Percentiles rank a stretch among this genome's conserved stretches.
Conservation (phyloP, 2,329 filamentous ascomycete species). For the Exophiala viscosa region DNA sequence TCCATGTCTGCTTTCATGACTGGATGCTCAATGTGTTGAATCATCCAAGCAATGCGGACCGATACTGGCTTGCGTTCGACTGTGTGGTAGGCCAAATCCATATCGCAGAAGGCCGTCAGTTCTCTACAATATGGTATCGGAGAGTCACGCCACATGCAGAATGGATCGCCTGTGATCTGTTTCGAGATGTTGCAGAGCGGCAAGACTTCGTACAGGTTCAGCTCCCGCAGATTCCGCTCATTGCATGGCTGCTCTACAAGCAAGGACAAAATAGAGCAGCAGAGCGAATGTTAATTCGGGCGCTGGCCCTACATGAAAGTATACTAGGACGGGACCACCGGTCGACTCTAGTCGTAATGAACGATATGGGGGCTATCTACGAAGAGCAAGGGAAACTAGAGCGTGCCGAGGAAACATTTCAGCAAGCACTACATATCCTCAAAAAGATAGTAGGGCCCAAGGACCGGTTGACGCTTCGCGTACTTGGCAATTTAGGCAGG, state of each 20-base stretch:
- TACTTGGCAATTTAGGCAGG: constrained; percentile 28
- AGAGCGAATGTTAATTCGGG: constrained; percentile 28
- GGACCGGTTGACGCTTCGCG: constrained; percentile 29
- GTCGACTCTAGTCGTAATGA: constrained; percentile 25
- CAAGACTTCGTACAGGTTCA: neutral
- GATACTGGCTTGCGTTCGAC: constrained; percentile 17
- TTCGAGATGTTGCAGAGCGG: neutral
- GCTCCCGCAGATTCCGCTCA: neutral
- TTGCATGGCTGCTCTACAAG: neutral
- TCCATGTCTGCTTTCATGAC: constrained; percentile 24
- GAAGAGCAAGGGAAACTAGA: constrained; percentile 26
- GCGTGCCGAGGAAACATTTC: constrained; percentile 29
- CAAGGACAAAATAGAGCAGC: constrained; percentile 23
- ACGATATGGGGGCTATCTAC: constrained; percentile 30
- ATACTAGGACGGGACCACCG: constrained; percentile 24
- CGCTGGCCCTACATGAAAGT: constrained; percentile 25
- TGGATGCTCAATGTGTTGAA: constrained; percentile 21
- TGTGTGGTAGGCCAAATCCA: constrained; percentile 8
- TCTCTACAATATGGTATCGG: neutral
- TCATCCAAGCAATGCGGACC: constrained; percentile 1
- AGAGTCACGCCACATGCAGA: constrained; percentile 3
- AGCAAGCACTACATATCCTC: constrained; percentile 26
- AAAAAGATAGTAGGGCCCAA: constrained; percentile 27
- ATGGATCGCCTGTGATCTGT: neutral
- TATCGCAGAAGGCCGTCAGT: neutral